A percentile compares a stretch with the other conserved stretches of the same genome.
Conservation (phyloP, 208 protist genomes). For the Acanthamoeba sp. region DNA sequence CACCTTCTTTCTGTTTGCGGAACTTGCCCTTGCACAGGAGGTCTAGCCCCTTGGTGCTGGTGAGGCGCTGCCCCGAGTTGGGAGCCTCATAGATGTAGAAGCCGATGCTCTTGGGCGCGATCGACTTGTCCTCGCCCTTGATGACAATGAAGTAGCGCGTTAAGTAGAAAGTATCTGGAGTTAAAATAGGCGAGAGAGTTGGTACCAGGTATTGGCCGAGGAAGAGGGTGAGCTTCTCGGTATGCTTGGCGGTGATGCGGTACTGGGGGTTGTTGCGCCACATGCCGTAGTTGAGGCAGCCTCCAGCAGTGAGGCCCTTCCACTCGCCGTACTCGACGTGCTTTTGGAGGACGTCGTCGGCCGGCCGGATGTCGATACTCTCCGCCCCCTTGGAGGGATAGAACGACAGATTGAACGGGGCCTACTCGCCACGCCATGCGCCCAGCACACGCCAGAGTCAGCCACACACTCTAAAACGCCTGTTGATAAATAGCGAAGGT, state of each 20-base stretch:
- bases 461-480: no score
- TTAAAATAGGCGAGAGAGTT: no score
- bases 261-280: constrained; percentile 54
- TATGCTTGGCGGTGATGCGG: background rate
- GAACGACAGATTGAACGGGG: constrained; percentile 21
- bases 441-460: background rate
- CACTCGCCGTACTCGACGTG: constrained; percentile 35
- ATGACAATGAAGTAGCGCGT: no score
- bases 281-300: constrained; percentile 48
- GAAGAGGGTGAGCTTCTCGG: background rate
- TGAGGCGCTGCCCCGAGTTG: constrained; percentile 1
- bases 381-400: constrained; percentile 6
- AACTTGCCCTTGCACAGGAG: constrained; percentile 19
- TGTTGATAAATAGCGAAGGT: no score
- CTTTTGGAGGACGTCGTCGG: constrained; percentile 36
- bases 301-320: constrained; percentile 45
- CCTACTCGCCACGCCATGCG: background rate
- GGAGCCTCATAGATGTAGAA: constrained; percentile 19
- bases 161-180: no score
- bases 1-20: constrained; percentile 50
- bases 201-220: constrained; percentile 8
- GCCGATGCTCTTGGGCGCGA: constrained; percentile 28
- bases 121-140: background rate
- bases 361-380: background rate
- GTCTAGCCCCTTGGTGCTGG: background rate